Percentiles rank a stretch among this genome's conserved stretches.
Conservation (phyloP, 306 rosid genomes). For the Quercus alba region DNA sequence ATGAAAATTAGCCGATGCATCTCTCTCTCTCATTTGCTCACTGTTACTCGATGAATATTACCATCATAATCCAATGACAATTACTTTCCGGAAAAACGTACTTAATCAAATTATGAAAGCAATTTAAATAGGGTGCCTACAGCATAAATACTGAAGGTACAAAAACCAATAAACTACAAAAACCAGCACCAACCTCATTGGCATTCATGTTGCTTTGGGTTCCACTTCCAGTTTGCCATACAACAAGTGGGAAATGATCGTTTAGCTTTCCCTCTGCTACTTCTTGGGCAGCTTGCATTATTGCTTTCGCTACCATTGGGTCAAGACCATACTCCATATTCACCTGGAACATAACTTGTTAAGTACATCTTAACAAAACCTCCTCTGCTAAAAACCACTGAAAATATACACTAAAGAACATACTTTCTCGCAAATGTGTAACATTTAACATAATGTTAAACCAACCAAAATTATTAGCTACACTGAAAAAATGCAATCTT, state of each 20-base stretch:
- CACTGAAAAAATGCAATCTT: not conserved
- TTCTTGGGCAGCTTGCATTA: slow-evolving; percentile 92
- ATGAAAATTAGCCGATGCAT: not conserved
- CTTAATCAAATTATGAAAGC: not conserved
- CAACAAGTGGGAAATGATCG: slow-evolving; percentile 93
- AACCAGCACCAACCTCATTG: slow-evolving; percentile 58
- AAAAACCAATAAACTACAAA: not conserved
- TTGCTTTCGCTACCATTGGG: slow-evolving; percentile 75
- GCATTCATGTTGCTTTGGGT: slow-evolving; percentile 99
- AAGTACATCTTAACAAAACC: not conserved
- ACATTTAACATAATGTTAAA: no score
- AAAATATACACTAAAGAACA: no score
- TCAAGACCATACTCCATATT: slow-evolving; percentile 94
- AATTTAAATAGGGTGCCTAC: not conserved
- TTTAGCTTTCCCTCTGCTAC: slow-evolving; percentile 96
- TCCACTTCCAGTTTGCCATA: slow-evolving; percentile 99
- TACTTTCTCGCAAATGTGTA: no score
- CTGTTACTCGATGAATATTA: not conserved
- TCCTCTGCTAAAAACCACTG: not conserved
- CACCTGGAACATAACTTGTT: slow-evolving; percentile 44
- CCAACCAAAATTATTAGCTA: not conserved
- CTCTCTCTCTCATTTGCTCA: not conserved
- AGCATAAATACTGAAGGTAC: not conserved
- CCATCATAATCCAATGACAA: not conserved
- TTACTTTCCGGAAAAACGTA: not conserved